Base-by-base conservation (phyloP, 1,284 basidiomycete genomes). In the Erythrobasidium hasegawianum region DNA sequence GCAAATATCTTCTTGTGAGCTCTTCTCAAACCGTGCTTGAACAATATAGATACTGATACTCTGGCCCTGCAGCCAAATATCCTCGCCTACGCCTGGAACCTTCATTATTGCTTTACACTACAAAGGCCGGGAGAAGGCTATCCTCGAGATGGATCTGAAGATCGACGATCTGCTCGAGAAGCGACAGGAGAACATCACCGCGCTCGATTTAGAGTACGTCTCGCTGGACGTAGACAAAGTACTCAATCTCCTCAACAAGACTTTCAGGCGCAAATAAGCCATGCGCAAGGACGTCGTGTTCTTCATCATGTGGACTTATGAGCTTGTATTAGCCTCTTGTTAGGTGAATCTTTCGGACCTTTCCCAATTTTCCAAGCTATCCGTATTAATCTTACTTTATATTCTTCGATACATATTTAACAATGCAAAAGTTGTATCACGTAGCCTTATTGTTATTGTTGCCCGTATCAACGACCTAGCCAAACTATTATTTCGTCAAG, bases 91-190 rank as follows among this genome's bases (percentile, higher is more conserved):
- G 7, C 96, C 96, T 0, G 96, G 96, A 47, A 97, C 96, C 10
- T 99, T 97, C 78, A 92, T 98, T 77, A 98, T 99, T 72, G 94
- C 95, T 9, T 81, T 99, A 59, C 94, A 97, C 79, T 98, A 97
- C 68, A 74, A 73, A 47, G 74, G 73, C 10, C 85, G 96, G 18
- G 94, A 97, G 75, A 97, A 97, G 81, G 93, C 96, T 18, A 97
- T 99, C 73, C 83, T 98, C 53, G 96, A 99, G 83, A 98, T 98
- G 73, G 96, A 98, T 79, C 83, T 98, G 69, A 98, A 97, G 81
- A 96, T 98, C 75, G 96, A 98, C 79, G 96, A 98, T 80, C 79
- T 98, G 71, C 81, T 98, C 74, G 94, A 98, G 79, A 96, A 94
- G 90, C 95, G 97, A 88, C 96, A 97, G 81, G 94, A 98, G 79